A percentile compares a stretch with the other conserved stretches of the same genome.
phyloP scores from a whole-genome alignment of 495 filamentous ascomycete genomes.

The Penicillium coffeae region DNA sequence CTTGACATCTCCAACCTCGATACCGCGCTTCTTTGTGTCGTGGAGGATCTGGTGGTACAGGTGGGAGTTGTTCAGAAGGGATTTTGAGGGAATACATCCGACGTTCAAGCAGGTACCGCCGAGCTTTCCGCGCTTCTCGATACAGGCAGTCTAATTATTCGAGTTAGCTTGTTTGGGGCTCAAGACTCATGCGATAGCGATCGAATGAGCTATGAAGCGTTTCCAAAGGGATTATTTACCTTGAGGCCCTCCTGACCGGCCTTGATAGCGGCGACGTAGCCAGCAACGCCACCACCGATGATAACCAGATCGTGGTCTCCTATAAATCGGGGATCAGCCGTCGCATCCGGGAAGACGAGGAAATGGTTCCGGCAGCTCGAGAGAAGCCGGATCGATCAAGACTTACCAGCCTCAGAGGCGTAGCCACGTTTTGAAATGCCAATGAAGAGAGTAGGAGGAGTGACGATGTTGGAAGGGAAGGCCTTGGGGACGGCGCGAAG shows the following conservation, averaged over 20 bases:
- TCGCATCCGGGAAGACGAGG: conserved; percentile 19
- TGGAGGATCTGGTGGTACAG: conserved; percentile 97
- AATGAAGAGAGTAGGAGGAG: conserved; percentile 51
- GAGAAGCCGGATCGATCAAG: not conserved
- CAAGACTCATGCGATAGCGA: not conserved
- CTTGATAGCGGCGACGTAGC: conserved; percentile 99
- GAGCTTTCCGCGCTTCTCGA: conserved; percentile 94
- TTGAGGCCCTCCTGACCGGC: conserved; percentile 97
- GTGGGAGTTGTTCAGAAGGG: conserved; percentile 98
- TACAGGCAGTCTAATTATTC: conserved; percentile 74
- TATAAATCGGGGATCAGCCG: conserved; percentile 38
- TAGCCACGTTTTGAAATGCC: conserved; percentile 65
- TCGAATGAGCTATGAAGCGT: not conserved
- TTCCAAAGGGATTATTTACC: conserved; percentile 43
- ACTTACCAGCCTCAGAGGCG: conserved; percentile 75
- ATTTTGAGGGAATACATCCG: conserved; percentile 98
- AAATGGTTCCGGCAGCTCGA: not conserved
- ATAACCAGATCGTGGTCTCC: conserved; percentile 90
- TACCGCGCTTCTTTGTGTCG: conserved; percentile 95
- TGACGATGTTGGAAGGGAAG: conserved; percentile 53
- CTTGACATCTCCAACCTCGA: conserved; percentile 93
- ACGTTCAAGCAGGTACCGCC: conserved; percentile 98
- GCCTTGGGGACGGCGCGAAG: conserved; percentile 45
- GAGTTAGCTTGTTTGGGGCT: conserved; percentile 8
- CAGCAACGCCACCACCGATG: conserved; percentile 95